Conservation (phyloP, 768 basidiomycete genomes). For the Hydnum rufescens region DNA sequence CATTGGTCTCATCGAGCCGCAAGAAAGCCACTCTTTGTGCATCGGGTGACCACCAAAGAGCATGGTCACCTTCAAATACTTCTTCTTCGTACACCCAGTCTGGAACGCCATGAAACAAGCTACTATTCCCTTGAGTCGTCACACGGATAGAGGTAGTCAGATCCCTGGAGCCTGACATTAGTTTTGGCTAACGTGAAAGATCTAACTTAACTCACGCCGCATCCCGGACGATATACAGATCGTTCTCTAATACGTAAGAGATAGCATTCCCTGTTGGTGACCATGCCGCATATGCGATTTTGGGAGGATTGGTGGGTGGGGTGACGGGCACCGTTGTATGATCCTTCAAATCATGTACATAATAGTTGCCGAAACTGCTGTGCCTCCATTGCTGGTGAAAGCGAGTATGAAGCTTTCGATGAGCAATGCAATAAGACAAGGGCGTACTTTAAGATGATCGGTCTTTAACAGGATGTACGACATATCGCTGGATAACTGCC, state of each 20-base stretch:
- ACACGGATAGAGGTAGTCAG: constrained; percentile 41
- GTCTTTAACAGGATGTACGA: constrained; percentile 70
- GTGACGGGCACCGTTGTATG: constrained; percentile 52
- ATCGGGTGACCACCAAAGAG: constrained; percentile 86
- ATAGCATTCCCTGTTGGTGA: constrained; percentile 64
- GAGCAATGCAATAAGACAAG: not conserved
- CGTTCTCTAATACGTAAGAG: constrained; percentile 71
- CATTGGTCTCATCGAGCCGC: constrained; percentile 68
- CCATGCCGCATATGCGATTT: constrained; percentile 69
- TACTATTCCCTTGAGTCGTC: constrained; percentile 60
- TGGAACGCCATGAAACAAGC: constrained; percentile 83
- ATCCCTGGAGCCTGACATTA: constrained; percentile 7
- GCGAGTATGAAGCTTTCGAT: constrained; percentile 2
- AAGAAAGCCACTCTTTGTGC: constrained; percentile 58
- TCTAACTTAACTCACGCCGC: constrained; percentile 29
- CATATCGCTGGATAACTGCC: constrained; percentile 85
- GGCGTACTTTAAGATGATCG: constrained; percentile 44
- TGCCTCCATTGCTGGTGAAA: constrained; percentile 71
- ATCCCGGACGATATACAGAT: constrained; percentile 65
- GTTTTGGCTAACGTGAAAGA: not conserved
- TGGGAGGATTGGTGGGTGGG: constrained; percentile 46
- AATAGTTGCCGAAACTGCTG: constrained; percentile 82
- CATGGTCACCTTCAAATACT: constrained; percentile 47
- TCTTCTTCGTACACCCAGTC: constrained; percentile 99
- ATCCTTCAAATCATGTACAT: constrained; percentile 60